These are phyloP conservation scores for Aspergillus novoparasiticus DNA, from an alignment of 2,329 filamentous ascomycete species.

Conservation along the genomic window DNA sequence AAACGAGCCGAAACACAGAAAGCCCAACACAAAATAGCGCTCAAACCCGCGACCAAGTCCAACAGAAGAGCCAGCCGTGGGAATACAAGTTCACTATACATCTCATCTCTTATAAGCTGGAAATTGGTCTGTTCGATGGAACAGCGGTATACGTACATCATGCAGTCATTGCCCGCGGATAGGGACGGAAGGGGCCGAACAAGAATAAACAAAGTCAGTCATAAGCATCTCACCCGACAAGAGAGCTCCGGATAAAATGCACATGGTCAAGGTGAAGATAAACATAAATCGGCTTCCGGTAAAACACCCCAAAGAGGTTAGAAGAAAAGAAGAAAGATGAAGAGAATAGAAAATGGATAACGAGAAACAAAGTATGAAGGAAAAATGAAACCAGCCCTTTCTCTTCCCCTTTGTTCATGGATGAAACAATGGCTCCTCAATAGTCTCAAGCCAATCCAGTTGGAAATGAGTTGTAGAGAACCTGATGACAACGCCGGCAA, in stretches of 20 bases:
- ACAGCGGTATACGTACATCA: slow-evolving; percentile 41
- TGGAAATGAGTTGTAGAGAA: slow-evolving; percentile 27
- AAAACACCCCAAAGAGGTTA: background rate
- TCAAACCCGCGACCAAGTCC: slow-evolving; percentile 8
- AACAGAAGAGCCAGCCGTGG: slow-evolving; percentile 18
- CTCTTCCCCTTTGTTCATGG: slow-evolving; percentile 8
- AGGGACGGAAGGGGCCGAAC: slow-evolving; percentile 23
- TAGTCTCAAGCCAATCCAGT: slow-evolving; percentile 35
- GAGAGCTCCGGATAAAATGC: background rate
- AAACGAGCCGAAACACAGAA: background rate
- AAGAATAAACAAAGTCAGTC: slow-evolving; percentile 19
- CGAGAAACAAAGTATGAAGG: slow-evolving; percentile 2
- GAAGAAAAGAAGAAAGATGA: slow-evolving; percentile 7
- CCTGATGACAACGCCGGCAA: slow-evolving; percentile 27
- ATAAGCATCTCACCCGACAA: slow-evolving; percentile 16
- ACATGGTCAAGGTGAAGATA: slow-evolving; percentile 2
- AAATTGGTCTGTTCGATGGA: slow-evolving; percentile 16
- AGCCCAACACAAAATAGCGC: background rate
- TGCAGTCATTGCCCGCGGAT: slow-evolving; percentile 37
- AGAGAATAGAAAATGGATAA: slow-evolving; percentile 8
- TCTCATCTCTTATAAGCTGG: slow-evolving; percentile 17
- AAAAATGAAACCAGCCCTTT: slow-evolving; percentile 5
- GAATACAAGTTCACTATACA: slow-evolving; percentile 27
- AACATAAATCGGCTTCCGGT: background rate
- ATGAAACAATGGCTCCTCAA: slow-evolving; percentile 23